Evolutionary conservation across 2,329 filamentous ascomycete species (phyloP).

Genomic region (Claviceps lovelessii): DNA sequence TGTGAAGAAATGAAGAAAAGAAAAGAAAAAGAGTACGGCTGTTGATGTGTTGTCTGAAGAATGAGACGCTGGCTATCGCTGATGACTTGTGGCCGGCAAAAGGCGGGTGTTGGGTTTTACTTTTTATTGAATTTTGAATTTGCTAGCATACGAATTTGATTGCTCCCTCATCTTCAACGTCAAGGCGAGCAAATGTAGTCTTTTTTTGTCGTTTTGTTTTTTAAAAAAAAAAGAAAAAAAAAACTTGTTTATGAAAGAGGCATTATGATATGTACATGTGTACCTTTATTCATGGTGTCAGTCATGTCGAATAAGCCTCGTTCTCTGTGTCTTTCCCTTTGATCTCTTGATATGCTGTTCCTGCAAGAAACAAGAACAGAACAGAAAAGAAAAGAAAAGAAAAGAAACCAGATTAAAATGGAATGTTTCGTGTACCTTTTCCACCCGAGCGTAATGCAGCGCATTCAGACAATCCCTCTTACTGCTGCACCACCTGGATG

Average conservation of each 20-base stretch:
- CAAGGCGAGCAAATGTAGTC: not conserved
- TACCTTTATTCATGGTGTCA: too few species aligned
- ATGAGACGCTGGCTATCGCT: not conserved
- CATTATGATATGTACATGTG: not conserved
- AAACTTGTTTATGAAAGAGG: not conserved
- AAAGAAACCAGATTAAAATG: too few species aligned
- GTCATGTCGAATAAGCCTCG: not conserved
- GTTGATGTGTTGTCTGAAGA: not conserved
- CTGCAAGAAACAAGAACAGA: too few species aligned
- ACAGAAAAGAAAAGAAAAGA: not conserved
- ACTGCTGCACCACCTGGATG: slow-evolving; percentile 71
- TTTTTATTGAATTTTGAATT: not conserved
- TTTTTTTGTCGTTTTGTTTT: too few species aligned
- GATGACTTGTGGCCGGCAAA: not conserved
- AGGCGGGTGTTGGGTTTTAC: not conserved
- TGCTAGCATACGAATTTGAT: not conserved
- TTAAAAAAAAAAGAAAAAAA: too few species aligned
- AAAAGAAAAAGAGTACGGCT: not conserved
- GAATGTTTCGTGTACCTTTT: not conserved
- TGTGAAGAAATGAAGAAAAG: not conserved
- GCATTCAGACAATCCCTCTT: slow-evolving; percentile 12
- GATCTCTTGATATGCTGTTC: not conserved
- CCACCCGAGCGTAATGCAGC: not conserved
- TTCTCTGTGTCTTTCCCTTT: not conserved
- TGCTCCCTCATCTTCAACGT: not conserved